phyloP scores from a whole-genome alignment of 441 rosid genomes.

The Hura crepitans region DNA sequence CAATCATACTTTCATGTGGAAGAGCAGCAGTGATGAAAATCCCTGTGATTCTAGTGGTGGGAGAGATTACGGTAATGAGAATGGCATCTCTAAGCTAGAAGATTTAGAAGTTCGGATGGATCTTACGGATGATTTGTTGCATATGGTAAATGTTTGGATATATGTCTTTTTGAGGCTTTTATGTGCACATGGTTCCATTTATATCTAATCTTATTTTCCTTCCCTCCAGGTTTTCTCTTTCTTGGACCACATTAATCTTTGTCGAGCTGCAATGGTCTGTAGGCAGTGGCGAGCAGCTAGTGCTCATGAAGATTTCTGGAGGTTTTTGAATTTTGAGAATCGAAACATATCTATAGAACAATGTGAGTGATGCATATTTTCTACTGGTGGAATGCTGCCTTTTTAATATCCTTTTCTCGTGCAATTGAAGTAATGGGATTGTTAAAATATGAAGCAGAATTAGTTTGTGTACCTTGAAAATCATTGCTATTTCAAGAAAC shows the following conservation, averaged over 20 bases:
- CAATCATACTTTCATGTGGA: constrained; percentile 62
- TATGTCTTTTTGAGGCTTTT: not conserved
- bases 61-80: constrained; percentile 49
- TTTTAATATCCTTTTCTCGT: not conserved
- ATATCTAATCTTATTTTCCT: constrained; percentile 12
- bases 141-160: constrained; percentile 50
- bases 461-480: not conserved
- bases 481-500: not conserved
- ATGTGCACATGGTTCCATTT: not conserved
- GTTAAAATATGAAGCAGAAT: not conserved
- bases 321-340: constrained; percentile 74
- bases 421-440: not conserved
- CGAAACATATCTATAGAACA: constrained; percentile 70
- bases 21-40: constrained; percentile 41
- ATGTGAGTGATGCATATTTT: constrained; percentile 52
- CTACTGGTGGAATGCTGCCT: constrained; percentile 1
- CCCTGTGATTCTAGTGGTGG: constrained; percentile 35
- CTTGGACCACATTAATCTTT: constrained; percentile 69
- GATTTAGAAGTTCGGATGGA: constrained; percentile 75
- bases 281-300: constrained; percentile 95
- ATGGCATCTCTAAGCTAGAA: constrained; percentile 43
- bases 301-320: constrained; percentile 98
- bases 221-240: constrained; percentile 79
- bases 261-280: constrained; percentile 87
- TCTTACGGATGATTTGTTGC: constrained; percentile 89